Conservation (phyloP, 2,329 filamentous ascomycete species). For the Clonostachys rhizophaga region DNA sequence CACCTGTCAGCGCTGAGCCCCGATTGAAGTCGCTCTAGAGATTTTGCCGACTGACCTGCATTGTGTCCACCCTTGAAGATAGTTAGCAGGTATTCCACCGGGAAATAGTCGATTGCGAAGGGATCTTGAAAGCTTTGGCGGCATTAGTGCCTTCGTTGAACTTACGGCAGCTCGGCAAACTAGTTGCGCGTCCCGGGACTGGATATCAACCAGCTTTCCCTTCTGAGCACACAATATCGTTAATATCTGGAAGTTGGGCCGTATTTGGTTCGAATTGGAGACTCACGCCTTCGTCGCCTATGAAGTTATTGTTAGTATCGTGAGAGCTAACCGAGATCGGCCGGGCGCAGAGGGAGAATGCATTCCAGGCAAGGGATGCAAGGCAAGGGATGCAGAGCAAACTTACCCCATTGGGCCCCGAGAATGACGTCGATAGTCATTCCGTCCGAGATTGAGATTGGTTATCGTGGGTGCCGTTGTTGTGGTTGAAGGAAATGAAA, state of each 20-base stretch:
- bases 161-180: slow-evolving; percentile 25
- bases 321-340: slow-evolving; percentile 12
- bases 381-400: slow-evolving; percentile 2
- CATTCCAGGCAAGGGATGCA: slow-evolving; percentile 7
- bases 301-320: slow-evolving; percentile 10
- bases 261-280: slow-evolving; percentile 7
- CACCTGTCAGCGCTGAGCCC: no score
- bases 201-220: slow-evolving; percentile 29
- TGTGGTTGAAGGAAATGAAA: slow-evolving; percentile 5
- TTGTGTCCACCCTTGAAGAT: slow-evolving; percentile 19
- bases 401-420: slow-evolving; percentile 31
- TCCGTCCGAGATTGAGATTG: slow-evolving; percentile 8
- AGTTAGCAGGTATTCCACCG: slow-evolving; percentile 11
- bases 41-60: slow-evolving; percentile 8
- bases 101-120: neutral
- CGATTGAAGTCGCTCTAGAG: no score
- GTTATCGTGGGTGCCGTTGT: slow-evolving; percentile 6
- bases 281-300: slow-evolving; percentile 26
- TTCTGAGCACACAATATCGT: slow-evolving; percentile 16
- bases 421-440: slow-evolving; percentile 25
- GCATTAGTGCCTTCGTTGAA: neutral
- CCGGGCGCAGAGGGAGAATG: slow-evolving; percentile 5
- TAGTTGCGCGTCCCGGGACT: slow-evolving; percentile 19
- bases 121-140: neutral
- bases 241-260: slow-evolving; percentile 4